A percentile compares a stretch with the other conserved stretches of the same genome.
These are phyloP conservation scores for Terfezia claveryi DNA, from an alignment of 495 filamentous ascomycete genomes.

Conservation along the genomic window DNA sequence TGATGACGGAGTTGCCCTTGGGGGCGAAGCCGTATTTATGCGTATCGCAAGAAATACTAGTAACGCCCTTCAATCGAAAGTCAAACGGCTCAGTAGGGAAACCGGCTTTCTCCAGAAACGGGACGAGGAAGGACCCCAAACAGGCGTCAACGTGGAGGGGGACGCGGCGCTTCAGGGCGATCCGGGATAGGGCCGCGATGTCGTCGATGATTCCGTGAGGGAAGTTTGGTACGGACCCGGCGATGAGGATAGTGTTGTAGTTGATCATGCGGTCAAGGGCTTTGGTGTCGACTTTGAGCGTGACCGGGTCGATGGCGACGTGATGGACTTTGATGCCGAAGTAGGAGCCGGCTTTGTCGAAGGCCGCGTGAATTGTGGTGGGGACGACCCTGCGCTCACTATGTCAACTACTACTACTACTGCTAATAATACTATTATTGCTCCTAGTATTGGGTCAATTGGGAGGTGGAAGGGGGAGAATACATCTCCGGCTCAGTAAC, in stretches of 20 bases:
- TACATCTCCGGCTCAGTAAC: constrained; percentile 92
- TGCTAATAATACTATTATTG: constrained; percentile 5
- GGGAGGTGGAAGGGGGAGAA: constrained; percentile 9
- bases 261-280: constrained; percentile 72
- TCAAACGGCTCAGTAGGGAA: constrained; percentile 76
- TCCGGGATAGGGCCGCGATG: constrained; percentile 61
- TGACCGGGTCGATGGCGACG: constrained; percentile 68
- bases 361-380: constrained; percentile 82
- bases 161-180: constrained; percentile 54
- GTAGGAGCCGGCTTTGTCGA: constrained; percentile 84
- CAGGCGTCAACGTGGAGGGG: constrained; percentile 96
- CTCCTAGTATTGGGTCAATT: neutral
- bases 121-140: constrained; percentile 80
- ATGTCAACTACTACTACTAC: constrained; percentile 10
- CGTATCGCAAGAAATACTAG: constrained; percentile 85
- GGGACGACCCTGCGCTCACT: constrained; percentile 52
- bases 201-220: constrained; percentile 96
- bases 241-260: constrained; percentile 85
- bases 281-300: constrained; percentile 59
- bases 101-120: constrained; percentile 75
- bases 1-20: constrained; percentile 77
- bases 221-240: constrained; percentile 91
- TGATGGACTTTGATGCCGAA: constrained; percentile 87
- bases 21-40: constrained; percentile 99
- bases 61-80: constrained; percentile 84